Evolutionary conservation across 805 yeast genomes (phyloP).

Genomic region (Spathaspora girioi): DNA sequence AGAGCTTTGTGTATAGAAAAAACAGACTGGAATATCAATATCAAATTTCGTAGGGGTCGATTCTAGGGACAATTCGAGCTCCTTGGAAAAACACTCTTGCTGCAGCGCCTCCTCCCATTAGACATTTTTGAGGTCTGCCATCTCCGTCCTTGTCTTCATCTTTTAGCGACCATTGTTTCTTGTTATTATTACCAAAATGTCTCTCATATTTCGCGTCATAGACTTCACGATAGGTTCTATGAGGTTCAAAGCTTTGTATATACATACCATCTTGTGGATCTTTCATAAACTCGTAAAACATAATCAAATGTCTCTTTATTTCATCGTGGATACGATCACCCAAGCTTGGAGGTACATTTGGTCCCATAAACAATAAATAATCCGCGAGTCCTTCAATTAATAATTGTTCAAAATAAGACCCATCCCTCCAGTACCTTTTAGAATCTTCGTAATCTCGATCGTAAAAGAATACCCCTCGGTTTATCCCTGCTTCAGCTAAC

Average conservation of each 20-base stretch:
- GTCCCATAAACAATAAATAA: conserved; percentile 49
- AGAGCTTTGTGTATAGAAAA: conserved; percentile 1
- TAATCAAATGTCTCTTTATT: conserved; percentile 50
- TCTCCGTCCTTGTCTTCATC: conserved; percentile 46
- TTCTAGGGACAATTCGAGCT: conserved; percentile 46
- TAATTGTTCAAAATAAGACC: conserved; percentile 60
- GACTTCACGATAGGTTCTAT: conserved; percentile 46
- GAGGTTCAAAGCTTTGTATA: conserved; percentile 57
- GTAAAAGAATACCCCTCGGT: conserved; percentile 53
- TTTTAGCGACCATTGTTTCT: conserved; percentile 47
- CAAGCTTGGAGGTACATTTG: conserved; percentile 34
- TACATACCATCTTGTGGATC: conserved; percentile 60
- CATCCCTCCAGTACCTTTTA: conserved; percentile 62
- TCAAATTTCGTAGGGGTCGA: conserved; percentile 7
- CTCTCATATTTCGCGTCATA: conserved; percentile 45
- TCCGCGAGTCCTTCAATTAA: conserved; percentile 68
- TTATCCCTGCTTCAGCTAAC: conserved; percentile 57
- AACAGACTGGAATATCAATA: background rate
- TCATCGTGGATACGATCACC: conserved; percentile 38
- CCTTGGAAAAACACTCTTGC: conserved; percentile 69
- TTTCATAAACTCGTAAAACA: conserved; percentile 53
- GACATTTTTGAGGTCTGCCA: conserved; percentile 46
- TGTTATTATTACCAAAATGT: conserved; percentile 50
- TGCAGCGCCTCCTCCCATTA: conserved; percentile 65
- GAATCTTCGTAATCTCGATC: conserved; percentile 59